These are phyloP conservation scores for Ochetophila trinervis DNA, from an alignment of 306 rosid genomes.

Conservation along the genomic window DNA sequence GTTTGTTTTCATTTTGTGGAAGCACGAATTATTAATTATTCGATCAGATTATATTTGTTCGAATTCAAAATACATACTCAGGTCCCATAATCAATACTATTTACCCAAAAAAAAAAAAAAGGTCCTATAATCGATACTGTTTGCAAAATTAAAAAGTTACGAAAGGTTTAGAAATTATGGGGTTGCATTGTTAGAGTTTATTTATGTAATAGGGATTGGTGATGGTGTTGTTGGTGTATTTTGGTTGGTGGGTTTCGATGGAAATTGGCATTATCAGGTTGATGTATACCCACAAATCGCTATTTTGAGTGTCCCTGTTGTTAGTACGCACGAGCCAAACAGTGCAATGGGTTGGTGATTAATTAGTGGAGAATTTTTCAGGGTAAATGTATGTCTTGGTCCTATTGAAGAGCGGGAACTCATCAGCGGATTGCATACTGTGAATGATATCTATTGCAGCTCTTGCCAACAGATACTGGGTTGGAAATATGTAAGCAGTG, in stretches of 20 bases:
- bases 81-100: too few relatives aligned
- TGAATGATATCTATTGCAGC: slow-evolving; percentile 38
- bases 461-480: slow-evolving; percentile 42
- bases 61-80: too few relatives aligned
- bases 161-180: too few relatives aligned
- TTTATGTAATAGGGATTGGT: not conserved
- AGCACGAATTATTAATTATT: too few relatives aligned
- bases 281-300: not conserved
- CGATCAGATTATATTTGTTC: too few relatives aligned
- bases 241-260: slow-evolving; percentile 3
- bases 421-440: slow-evolving; percentile 38
- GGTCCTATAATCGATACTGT: too few relatives aligned
- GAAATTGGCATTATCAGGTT: not conserved
- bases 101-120: too few relatives aligned
- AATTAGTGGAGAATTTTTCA: not conserved
- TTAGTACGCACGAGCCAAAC: not conserved
- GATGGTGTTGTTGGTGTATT: not conserved
- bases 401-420: slow-evolving; percentile 31
- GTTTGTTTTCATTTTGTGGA: too few relatives aligned
- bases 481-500: slow-evolving; percentile 33
- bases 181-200: too few relatives aligned
- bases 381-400: slow-evolving; percentile 32
- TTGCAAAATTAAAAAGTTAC: too few relatives aligned
- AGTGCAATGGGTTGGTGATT: not conserved
- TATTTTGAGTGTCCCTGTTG: slow-evolving; percentile 1